These are phyloP conservation scores for Lactarius hengduanensis DNA, from an alignment of 768 basidiomycete genomes.

Conservation along the genomic window DNA sequence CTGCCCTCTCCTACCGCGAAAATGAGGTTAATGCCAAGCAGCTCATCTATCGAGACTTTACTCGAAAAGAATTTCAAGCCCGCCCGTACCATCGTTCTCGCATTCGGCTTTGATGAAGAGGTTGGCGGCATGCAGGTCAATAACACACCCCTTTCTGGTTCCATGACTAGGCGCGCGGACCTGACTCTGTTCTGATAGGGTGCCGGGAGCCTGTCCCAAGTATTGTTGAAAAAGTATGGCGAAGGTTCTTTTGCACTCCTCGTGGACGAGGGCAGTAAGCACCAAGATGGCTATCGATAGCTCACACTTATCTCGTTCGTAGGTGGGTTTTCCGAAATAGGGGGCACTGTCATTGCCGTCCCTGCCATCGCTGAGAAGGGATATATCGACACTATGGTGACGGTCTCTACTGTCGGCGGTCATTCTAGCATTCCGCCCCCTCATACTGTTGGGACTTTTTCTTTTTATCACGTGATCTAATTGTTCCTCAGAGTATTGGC, in stretches of 20 bases:
- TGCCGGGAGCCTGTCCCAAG: slow-evolving; percentile 46
- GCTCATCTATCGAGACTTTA: slow-evolving; percentile 41
- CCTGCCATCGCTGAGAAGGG: slow-evolving; percentile 78
- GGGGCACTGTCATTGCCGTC: slow-evolving; percentile 55
- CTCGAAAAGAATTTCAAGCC: slow-evolving; percentile 42
- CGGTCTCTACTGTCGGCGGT: slow-evolving; percentile 70
- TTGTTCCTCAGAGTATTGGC: slow-evolving; percentile 53
- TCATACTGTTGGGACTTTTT: slow-evolving; percentile 60
- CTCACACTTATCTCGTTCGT: slow-evolving; percentile 11
- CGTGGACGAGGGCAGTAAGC: slow-evolving; percentile 83
- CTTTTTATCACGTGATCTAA: neutral
- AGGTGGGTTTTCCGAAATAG: slow-evolving; percentile 52
- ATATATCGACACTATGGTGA: slow-evolving; percentile 57
- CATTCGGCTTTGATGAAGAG: slow-evolving; percentile 47
- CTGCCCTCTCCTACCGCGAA: neutral
- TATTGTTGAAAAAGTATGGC: slow-evolving; percentile 63
- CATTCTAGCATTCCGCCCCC: slow-evolving; percentile 83
- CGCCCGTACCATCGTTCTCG: slow-evolving; percentile 33
- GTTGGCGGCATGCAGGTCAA: slow-evolving; percentile 31
- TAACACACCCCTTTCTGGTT: neutral
- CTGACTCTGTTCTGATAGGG: slow-evolving; percentile 42
- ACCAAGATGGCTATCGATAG: neutral
- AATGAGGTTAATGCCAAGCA: slow-evolving; percentile 11
- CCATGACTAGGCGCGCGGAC: neutral
- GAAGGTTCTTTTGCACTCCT: slow-evolving; percentile 70